Base-by-base conservation (phyloP, 2,329 filamentous ascomycete genomes). In the Penicillium sp. region DNA sequence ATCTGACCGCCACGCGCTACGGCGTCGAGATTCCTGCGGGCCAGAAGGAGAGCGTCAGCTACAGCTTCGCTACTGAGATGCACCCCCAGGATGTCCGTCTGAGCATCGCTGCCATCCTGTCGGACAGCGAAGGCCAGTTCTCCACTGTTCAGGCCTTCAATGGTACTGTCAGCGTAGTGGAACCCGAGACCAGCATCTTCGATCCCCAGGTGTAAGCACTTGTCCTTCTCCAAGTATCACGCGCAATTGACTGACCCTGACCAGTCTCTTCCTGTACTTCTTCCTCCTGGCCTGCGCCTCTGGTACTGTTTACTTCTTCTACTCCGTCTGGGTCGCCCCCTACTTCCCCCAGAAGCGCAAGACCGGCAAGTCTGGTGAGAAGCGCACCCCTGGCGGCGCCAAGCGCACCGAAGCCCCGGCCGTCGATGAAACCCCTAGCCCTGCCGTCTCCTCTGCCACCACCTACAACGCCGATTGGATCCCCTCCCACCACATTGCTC, bases 301-400 rank as follows among this genome's bases (percentile, higher is more conserved):
- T 56, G 89, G 86, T 52, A 89, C 85, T 44, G 81, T 86, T 68
- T 96, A 91, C 82, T 95, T 95, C 72, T 89, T 96, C 74, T 98
- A 98, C 81, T 93, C 86, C 77, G 95, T 91, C 64, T 97, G 91
- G 89, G 86, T 98, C 72, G 87, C 89, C 63, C 85, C 89, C 11
- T 86, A 98, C 67, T 95, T 97, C 78, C 91, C 93, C 40, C 89
- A 95, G 77, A 84, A 82, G 53, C 56, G 55, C 48, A 59, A 59
- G 56, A 40, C 40, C 38, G 53, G 52, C 52, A 58, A 58, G 56
- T 42, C 47, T 32, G 39, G 44, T 16, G 56, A 59, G 54, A 59
- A 58, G 56, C 54, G 55, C 42, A 42, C 78, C 24, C 72, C 78
- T 56, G 79, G 77, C 64, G 82, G 82, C 66, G 69, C 70, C 59